These are phyloP conservation scores for Suillus ampliporus DNA, from an alignment of 768 basidiomycete genomes.

Conservation along the genomic window DNA sequence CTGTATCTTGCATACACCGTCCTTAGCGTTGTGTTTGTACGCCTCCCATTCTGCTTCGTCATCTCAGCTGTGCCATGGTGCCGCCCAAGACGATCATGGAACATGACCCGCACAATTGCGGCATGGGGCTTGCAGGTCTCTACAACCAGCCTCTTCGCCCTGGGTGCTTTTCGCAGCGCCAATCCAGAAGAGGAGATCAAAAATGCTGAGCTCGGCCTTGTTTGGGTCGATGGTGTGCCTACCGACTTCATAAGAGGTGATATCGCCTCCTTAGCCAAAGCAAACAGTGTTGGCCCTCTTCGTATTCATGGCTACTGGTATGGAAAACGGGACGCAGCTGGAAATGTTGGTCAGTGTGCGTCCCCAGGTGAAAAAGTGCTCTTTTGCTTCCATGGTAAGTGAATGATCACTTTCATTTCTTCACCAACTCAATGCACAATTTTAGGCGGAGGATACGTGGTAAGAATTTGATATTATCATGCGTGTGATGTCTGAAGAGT, in stretches of 20 bases:
- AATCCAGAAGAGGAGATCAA: constrained; percentile 5
- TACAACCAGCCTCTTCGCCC: background rate
- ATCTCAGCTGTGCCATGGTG: constrained; percentile 21
- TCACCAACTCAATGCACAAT: background rate
- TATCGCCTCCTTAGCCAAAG: constrained; percentile 32
- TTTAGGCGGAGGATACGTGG: constrained; percentile 14
- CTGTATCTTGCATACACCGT: constrained; percentile 16
- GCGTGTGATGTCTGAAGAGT: constrained; percentile 12
- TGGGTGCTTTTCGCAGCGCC: background rate
- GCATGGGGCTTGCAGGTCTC: constrained; percentile 19
- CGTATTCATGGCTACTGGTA: constrained; percentile 45
- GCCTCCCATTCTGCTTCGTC: constrained; percentile 24
- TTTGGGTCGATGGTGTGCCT: constrained; percentile 42
- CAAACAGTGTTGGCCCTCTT: constrained; percentile 31
- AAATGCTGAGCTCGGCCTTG: constrained; percentile 2
- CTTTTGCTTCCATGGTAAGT: constrained; percentile 39
- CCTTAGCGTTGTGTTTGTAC: constrained; percentile 17
- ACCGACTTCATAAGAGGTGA: constrained; percentile 37
- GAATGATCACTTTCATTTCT: too few species aligned
- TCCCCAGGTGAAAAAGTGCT: constrained; percentile 39
- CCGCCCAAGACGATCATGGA: constrained; percentile 43
- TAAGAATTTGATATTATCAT: background rate
- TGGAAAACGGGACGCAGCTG: constrained; percentile 23
- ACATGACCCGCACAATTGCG: constrained; percentile 42
- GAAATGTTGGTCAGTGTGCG: constrained; percentile 26